Evolutionary conservation across 2,329 filamentous ascomycete species (phyloP), one percentile per base, ranked within the genome.

Genomic region (Aspergillus chevalieri): DNA sequence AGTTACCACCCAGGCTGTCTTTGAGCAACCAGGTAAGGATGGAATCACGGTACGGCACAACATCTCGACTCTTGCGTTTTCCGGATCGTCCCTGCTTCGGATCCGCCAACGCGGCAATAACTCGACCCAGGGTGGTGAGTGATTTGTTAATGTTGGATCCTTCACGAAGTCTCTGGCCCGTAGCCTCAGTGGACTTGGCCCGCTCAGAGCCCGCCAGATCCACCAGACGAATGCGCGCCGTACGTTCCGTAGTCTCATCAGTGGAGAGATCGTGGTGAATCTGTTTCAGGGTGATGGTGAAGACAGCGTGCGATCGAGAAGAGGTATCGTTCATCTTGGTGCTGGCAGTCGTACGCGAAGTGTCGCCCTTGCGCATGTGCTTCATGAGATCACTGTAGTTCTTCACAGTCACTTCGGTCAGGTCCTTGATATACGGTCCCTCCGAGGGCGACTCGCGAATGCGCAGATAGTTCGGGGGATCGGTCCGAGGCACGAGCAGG

Each of bases 281-380:
- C 70, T 97, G 93, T 73, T 95, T 96, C 51, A 98, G 79, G 74
- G 95, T 93, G 60, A 98, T 93, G 24, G 93, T 98, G 70, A 98
- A 98, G 50, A 98, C 93, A 6, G 93, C 90, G 65, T 98, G 93
- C 56, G 90, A 95, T 67, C 93, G 87, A 55, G 89, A 95, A 47
- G 89, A 95, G 2, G 92, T 97, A 70, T 98, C 93, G 71, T 98
- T 98, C 93, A 98, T 98, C 74, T 96, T 97, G 52, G 93, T 98
- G 65, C 88, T 90, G 12, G 93, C 93, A 17, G 83, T 86, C 0
- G 93, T 97, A 44, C 93, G 85, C 50, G 87, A 95, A 56, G 80
- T 75, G 68, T 98, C 93, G 50, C 93, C 93, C 62, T 84, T 82
- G 61, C 86, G 88, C 90, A 98, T 96, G 71, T 88, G 85, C 36